These are phyloP conservation scores for Byssoonygena ceratinophila DNA, from an alignment of 2,329 filamentous ascomycete genomes.

Conservation along the genomic window DNA sequence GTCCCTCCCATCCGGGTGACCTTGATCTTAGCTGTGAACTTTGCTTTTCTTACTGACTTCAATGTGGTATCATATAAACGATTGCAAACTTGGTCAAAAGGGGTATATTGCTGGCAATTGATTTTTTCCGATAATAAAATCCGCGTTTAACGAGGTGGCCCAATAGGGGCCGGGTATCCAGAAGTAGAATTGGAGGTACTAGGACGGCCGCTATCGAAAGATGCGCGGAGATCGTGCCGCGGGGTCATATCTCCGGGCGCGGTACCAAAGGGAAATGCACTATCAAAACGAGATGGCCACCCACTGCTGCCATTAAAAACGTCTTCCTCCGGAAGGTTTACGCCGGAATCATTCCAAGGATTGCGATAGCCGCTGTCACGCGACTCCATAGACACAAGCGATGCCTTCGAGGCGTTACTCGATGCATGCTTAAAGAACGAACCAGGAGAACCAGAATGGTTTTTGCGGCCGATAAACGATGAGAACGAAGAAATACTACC, in stretches of 20 bases:
- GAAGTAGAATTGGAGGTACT: slow-evolving; percentile 95
- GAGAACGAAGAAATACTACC: slow-evolving; percentile 89
- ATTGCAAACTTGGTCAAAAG: slow-evolving; percentile 19
- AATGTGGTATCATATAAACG: slow-evolving; percentile 19
- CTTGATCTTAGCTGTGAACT: slow-evolving; percentile 8
- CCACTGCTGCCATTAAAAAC: slow-evolving; percentile 49
- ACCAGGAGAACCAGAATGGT: slow-evolving; percentile 73
- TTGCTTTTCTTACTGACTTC: slow-evolving; percentile 12
- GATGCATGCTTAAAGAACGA: slow-evolving; percentile 89
- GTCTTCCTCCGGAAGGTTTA: slow-evolving; percentile 86
- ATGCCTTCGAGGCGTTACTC: slow-evolving; percentile 84
- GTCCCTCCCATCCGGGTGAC: slow-evolving; percentile 5
- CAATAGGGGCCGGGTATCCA: slow-evolving; percentile 89
- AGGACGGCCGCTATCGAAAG: slow-evolving; percentile 81
- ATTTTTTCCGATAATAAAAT: slow-evolving; percentile 11
- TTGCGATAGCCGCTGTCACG: slow-evolving; percentile 91
- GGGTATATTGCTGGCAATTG: slow-evolving; percentile 33
- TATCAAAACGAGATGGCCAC: slow-evolving; percentile 47
- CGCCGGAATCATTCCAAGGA: slow-evolving; percentile 95
- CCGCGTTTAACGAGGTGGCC: slow-evolving; percentile 70
- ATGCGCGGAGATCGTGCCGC: slow-evolving; percentile 71
- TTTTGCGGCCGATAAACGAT: slow-evolving; percentile 95
- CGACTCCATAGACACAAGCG: slow-evolving; percentile 89
- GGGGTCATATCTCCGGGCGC: slow-evolving; percentile 69
- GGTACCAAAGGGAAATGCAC: slow-evolving; percentile 53